These are phyloP conservation scores for Whalleya microplaca DNA, from an alignment of 2,329 filamentous ascomycete genomes.

Conservation along the genomic window DNA sequence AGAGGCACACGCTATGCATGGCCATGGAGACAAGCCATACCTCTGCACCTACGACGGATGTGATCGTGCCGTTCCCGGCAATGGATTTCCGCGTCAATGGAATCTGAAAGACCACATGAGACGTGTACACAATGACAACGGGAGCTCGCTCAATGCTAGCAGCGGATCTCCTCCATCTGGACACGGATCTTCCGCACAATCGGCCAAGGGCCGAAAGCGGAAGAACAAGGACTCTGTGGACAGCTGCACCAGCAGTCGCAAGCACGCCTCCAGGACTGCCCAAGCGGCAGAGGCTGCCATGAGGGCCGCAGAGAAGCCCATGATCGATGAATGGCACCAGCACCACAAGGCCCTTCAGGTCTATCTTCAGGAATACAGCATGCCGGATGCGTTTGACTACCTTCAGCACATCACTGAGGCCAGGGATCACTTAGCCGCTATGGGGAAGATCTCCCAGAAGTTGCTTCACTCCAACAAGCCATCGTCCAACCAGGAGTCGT, in stretches of 20 bases:
- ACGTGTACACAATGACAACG: constrained; percentile 77
- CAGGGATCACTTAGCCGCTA: constrained; percentile 53
- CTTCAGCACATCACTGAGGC: constrained; percentile 57
- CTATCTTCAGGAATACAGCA: constrained; percentile 55
- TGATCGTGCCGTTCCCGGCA: constrained; percentile 78
- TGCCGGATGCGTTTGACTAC: constrained; percentile 56
- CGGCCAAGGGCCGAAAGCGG: constrained; percentile 59
- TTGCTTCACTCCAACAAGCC: constrained; percentile 40
- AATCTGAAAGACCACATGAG: constrained; percentile 98
- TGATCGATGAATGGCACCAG: constrained; percentile 61
- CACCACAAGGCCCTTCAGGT: constrained; percentile 66
- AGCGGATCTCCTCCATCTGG: constrained; percentile 46
- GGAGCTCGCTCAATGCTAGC: constrained; percentile 39
- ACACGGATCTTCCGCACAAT: constrained; percentile 37
- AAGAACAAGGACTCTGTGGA: constrained; percentile 56
- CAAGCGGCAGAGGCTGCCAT: constrained; percentile 38
- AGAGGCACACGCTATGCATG: constrained; percentile 94
- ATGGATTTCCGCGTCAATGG: constrained; percentile 94
- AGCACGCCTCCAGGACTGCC: constrained; percentile 50
- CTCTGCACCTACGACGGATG: constrained; percentile 87
- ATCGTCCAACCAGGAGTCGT: constrained; percentile 35
- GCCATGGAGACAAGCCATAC: constrained; percentile 90
- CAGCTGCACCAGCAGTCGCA: constrained; percentile 48
- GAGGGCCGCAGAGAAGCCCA: constrained; percentile 44
- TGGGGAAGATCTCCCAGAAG: constrained; percentile 54